phyloP scores from a whole-genome alignment of 2,329 filamentous ascomycete species.

The Capronia epimyces region DNA sequence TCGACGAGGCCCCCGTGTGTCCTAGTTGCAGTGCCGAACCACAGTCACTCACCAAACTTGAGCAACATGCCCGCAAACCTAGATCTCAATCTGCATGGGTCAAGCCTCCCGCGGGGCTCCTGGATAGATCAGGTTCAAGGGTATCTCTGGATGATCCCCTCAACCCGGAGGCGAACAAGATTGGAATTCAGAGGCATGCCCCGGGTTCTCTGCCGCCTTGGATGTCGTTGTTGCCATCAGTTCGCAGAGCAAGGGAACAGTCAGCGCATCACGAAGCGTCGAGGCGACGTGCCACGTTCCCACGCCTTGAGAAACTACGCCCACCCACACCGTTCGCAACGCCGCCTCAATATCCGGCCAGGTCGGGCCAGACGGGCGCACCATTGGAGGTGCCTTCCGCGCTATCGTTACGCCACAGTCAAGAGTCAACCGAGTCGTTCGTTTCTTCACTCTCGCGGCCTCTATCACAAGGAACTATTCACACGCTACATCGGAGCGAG shows the following conservation, averaged over 20 bases:
- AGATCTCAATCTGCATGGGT: background rate
- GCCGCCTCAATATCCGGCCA: conserved; percentile 6
- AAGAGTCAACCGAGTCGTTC: background rate
- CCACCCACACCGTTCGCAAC: conserved; percentile 10
- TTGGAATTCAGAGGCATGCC: background rate
- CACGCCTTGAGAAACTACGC: background rate
- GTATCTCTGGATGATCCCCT: conserved; percentile 17
- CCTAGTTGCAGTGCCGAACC: conserved; percentile 16
- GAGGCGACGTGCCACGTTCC: background rate
- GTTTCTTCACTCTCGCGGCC: background rate
- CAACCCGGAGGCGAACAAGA: conserved; percentile 8
- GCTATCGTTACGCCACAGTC: background rate
- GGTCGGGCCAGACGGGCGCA: background rate
- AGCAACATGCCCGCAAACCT: conserved; percentile 21
- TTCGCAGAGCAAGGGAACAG: background rate
- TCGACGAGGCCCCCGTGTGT: conserved; percentile 24
- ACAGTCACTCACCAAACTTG: conserved; percentile 22
- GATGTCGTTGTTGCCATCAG: conserved; percentile 21
- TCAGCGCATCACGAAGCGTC: background rate
- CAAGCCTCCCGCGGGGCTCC: conserved; percentile 1
- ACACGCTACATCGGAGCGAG: too few species aligned
- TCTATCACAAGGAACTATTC: background rate
- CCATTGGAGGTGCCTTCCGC: background rate
- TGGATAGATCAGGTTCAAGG: conserved; percentile 3
- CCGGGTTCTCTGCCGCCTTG: conserved; percentile 14